Conservation (phyloP, 768 basidiomycete species). For the Inosperma sp. region DNA sequence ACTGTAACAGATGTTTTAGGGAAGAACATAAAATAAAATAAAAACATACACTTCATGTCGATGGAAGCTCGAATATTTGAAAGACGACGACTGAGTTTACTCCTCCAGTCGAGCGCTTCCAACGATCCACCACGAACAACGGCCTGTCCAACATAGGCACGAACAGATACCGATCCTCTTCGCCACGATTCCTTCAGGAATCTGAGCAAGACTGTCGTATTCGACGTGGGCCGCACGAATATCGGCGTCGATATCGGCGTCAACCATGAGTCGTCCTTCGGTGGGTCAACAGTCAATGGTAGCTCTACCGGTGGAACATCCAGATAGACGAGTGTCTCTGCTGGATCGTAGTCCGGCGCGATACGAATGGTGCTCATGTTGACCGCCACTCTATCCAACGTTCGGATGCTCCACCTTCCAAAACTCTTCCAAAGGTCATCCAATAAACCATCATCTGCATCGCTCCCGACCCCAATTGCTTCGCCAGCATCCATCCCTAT, state of each 20-base stretch:
- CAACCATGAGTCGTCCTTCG: constrained; percentile 53
- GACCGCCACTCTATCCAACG: constrained; percentile 53
- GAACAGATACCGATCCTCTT: constrained; percentile 43
- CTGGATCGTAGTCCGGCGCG: constrained; percentile 37
- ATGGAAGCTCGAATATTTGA: constrained; percentile 44
- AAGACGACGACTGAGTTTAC: constrained; percentile 35
- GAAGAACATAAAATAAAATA: constrained; percentile 4
- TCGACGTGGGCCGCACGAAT: constrained; percentile 48
- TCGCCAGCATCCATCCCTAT: constrained; percentile 67
- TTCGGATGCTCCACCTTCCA: constrained; percentile 62
- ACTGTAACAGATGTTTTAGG: constrained; percentile 41
- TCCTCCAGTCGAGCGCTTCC: constrained; percentile 45
- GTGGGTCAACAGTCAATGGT: constrained; percentile 51
- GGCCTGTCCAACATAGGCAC: constrained; percentile 39
- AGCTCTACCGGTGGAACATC: constrained; percentile 47
- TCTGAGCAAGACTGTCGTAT: constrained; percentile 41
- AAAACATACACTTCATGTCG: constrained; percentile 49
- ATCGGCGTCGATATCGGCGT: constrained; percentile 49
- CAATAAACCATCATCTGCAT: constrained; percentile 41
- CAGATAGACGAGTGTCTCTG: constrained; percentile 42
- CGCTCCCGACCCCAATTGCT: constrained; percentile 50
- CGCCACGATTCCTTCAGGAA: constrained; percentile 61
- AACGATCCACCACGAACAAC: constrained; percentile 49
- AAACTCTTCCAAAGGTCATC: constrained; percentile 56
- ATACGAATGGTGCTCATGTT: constrained; percentile 49